These are phyloP conservation scores for Rhynchospora tenuis DNA, from an alignment of 176 grass and related monocot genomes.

Conservation along the genomic window DNA sequence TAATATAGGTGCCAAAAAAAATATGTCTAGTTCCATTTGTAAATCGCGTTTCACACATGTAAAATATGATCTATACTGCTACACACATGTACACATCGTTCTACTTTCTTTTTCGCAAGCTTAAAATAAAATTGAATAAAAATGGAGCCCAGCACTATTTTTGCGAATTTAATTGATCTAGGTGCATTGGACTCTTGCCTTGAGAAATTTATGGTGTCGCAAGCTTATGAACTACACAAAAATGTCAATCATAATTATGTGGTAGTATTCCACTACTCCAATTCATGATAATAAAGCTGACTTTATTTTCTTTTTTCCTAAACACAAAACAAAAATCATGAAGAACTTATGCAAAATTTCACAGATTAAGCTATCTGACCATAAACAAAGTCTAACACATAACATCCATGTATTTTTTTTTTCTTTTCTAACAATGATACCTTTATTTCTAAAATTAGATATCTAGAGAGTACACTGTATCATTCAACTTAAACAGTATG, in stretches of 20 bases:
- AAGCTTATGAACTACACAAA: not conserved
- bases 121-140: too few species aligned
- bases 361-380: not conserved
- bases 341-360: not conserved
- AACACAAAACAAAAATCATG: not conserved
- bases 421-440: not conserved
- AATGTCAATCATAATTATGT: not conserved
- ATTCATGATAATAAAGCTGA: not conserved
- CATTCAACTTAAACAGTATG: constrained; percentile 4
- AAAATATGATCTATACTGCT: too few species aligned
- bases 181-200: not conserved
- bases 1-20: too few species aligned
- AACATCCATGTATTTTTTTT: not conserved
- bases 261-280: not conserved
- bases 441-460: not conserved
- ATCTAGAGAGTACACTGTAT: not conserved
- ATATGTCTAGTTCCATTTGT: too few species aligned
- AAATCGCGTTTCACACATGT: too few species aligned
- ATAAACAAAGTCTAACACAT: not conserved
- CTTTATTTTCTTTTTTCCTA: not conserved
- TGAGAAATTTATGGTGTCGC: not conserved
- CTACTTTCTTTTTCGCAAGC: too few species aligned
- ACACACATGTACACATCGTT: too few species aligned
- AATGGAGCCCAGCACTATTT: too few species aligned
- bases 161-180: too few species aligned